Evolutionary conservation across 2,329 filamentous ascomycete species (phyloP), one percentile per base, ranked within the genome.

Genomic region (Diaporthe citrichinensis): DNA sequence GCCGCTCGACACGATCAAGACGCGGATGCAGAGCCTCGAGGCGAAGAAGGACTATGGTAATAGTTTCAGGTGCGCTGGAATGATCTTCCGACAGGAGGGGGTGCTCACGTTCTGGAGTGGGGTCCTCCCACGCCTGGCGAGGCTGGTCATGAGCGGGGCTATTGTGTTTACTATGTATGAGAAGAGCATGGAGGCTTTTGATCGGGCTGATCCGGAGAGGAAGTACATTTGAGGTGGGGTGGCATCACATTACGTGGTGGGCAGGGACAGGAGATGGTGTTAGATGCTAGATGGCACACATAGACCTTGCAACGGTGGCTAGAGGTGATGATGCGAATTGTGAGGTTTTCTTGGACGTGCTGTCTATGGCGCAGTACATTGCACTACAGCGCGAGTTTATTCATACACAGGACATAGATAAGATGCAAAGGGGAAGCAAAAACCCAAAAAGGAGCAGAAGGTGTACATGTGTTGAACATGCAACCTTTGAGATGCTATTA

Each of bases 161-260:
- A 98, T 99, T 81, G 97, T 99, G 55, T 99, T 99, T 82, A 97
- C 97, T 31, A 97, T 98, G 93, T 97, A 98, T 83, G 96, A 98
- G 87, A 98, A 98, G 90, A 94, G 93, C 76, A 98, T 98, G 88
- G 96, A 98, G 72, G 80, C 95, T 75, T 92, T 99, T 87, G 91
- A 95, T 80, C 88, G 83, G 81, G 76, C 96, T 71, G 97, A 99
- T 83, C 97, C 97, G 0, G 90, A 97, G 80, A 92, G 92, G 82
- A 93, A 90, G 83, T 98, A 97, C 82, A 91, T 98, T 78, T 97
- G 87, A 81, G 46, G 62, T 74, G 31, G 39, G 9, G 25, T 0
- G 23, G 17, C 25, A 36, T 6, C 7, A 12, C 20, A 9, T 20
- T 4, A 23, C 14, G 39, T 31, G n/a, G 15, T 9, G 36, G n/a